These are phyloP conservation scores for Phyllosticta citriasiana DNA, from an alignment of 2,329 filamentous ascomycete species.

Conservation along the genomic window DNA sequence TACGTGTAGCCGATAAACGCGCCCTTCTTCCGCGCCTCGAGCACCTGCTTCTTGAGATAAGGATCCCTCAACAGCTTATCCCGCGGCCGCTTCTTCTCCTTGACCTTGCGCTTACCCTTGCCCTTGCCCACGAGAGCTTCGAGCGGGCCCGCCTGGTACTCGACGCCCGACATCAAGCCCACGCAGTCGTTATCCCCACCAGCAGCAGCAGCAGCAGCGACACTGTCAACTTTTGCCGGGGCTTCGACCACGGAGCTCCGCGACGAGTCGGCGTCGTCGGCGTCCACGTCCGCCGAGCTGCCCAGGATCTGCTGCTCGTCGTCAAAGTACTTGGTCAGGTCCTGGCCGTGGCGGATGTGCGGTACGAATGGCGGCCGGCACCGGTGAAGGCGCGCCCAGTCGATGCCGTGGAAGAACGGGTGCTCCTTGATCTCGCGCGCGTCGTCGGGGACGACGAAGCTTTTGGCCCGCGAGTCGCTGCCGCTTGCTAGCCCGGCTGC, in stretches of 20 bases:
- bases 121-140: background rate
- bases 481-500: conserved; percentile 19
- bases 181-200: background rate
- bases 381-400: conserved; percentile 66
- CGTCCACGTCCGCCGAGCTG: background rate
- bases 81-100: conserved; percentile 68
- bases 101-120: conserved; percentile 41
- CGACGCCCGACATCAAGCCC: background rate
- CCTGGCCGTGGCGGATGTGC: conserved; percentile 44
- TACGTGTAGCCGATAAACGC: conserved; percentile 91
- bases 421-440: conserved; percentile 85
- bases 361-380: conserved; percentile 72
- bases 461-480: conserved; percentile 12
- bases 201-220: background rate
- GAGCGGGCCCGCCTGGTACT: background rate
- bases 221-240: background rate
- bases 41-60: conserved; percentile 52
- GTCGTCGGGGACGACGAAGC: conserved; percentile 72
- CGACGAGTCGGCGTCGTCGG: background rate
- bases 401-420: conserved; percentile 70
- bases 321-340: conserved; percentile 76
- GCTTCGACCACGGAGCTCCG: background rate
- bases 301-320: conserved; percentile 58
- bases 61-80: conserved; percentile 76
- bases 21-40: conserved; percentile 69